phyloP scores from a whole-genome alignment of 306 rosid species.

The Castanospermum australe region DNA sequence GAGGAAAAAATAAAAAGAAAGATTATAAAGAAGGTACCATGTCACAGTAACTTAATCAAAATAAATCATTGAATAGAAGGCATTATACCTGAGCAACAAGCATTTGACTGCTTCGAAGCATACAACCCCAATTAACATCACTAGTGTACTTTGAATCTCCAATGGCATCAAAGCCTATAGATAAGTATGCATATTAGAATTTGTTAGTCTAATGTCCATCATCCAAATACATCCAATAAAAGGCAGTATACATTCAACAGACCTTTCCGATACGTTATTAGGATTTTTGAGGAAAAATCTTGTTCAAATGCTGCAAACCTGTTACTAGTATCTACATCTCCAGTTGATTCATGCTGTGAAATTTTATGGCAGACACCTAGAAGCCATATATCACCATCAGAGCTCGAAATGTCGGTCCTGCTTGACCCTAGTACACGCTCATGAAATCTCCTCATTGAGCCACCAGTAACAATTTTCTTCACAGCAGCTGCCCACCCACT shows the following conservation, averaged over 20 bases:
- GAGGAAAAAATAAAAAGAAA: not conserved
- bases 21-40: not conserved
- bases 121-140: constrained; percentile 96
- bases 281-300: constrained; percentile 79
- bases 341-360: constrained; percentile 55
- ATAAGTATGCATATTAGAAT: constrained; percentile 11
- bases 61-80: constrained; percentile 4
- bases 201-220: constrained; percentile 3
- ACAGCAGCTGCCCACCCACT: constrained; percentile 83
- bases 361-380: constrained; percentile 76
- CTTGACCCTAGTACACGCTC: constrained; percentile 78
- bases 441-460: constrained; percentile 86
- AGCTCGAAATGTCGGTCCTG: constrained; percentile 63
- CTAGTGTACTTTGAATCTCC: constrained; percentile 83
- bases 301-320: constrained; percentile 61
- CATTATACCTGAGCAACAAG: constrained; percentile 86
- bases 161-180: constrained; percentile 75
- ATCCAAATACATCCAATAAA: constrained; percentile 18
- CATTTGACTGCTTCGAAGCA: constrained; percentile 99
- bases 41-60: not conserved
- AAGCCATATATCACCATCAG: constrained; percentile 93
- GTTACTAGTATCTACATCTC: constrained; percentile 44
- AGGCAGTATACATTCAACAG: constrained; percentile 4
- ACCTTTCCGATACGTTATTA: constrained; percentile 96
- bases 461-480: constrained; percentile 64